Evolutionary conservation across 306 rosid genomes (phyloP).

Genomic region (Cucumis hystrix): DNA sequence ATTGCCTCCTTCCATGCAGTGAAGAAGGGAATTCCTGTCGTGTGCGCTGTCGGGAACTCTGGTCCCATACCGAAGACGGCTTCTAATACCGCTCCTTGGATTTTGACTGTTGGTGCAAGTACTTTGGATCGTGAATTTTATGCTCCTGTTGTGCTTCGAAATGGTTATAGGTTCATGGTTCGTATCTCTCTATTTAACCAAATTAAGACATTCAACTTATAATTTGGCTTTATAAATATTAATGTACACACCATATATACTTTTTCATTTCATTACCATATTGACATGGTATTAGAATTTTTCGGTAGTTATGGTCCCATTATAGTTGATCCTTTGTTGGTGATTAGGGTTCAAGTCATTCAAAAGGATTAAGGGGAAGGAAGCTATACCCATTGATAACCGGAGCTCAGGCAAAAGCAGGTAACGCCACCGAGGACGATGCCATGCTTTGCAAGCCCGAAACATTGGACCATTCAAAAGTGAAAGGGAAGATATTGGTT

Average conservation of each 20-base stretch:
- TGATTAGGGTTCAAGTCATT: constrained; percentile 43
- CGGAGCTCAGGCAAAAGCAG: constrained; percentile 25
- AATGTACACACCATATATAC: too few relatives aligned
- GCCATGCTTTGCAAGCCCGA: constrained; percentile 29
- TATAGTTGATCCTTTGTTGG: too few relatives aligned
- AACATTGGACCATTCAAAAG: constrained; percentile 41
- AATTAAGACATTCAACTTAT: too few relatives aligned
- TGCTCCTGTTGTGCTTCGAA: constrained; percentile 24
- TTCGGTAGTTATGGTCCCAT: too few relatives aligned
- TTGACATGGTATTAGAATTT: too few relatives aligned
- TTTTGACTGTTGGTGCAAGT: constrained; percentile 62
- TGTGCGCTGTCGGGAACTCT: constrained; percentile 50
- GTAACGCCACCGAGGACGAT: not conserved
- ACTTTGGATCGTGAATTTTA: constrained; percentile 45
- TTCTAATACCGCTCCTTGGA: constrained; percentile 57
- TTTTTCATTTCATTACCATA: too few relatives aligned
- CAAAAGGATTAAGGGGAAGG: constrained; percentile 16
- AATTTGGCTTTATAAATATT: too few relatives aligned
- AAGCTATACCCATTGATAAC: constrained; percentile 40
- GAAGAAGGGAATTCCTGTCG: constrained; percentile 29
- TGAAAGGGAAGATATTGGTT: constrained; percentile 41
- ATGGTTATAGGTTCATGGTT: constrained; percentile 37
- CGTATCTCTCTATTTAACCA: not conserved
- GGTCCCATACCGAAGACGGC: constrained; percentile 32
- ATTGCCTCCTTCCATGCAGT: constrained; percentile 59